A percentile compares a stretch with the other conserved stretches of the same genome.
phyloP scores from a whole-genome alignment of 2,329 filamentous ascomycete genomes.

The Scopulariopsis brevicaulis region DNA sequence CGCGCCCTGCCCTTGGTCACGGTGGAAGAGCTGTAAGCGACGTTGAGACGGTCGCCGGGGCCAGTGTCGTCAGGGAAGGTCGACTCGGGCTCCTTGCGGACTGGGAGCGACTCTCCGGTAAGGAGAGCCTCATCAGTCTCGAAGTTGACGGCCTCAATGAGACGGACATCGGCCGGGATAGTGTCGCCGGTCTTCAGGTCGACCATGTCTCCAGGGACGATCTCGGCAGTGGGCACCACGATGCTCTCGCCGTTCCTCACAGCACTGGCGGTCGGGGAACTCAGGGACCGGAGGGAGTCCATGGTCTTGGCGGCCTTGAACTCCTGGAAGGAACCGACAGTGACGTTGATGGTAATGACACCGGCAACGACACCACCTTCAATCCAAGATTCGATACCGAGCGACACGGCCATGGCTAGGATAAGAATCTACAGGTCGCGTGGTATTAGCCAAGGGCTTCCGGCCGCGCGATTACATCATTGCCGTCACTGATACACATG shows the following conservation, averaged over 20 bases:
- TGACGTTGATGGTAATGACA: conserved; percentile 46
- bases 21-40: conserved; percentile 51
- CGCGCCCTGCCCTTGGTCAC: conserved; percentile 49
- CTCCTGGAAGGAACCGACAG: conserved; percentile 36
- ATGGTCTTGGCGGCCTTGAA: conserved; percentile 36
- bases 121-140: conserved; percentile 57
- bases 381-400: conserved; percentile 46
- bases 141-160: conserved; percentile 50
- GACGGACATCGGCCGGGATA: conserved; percentile 47
- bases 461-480: background rate
- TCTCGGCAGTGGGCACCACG: conserved; percentile 24
- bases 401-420: conserved; percentile 44
- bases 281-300: conserved; percentile 31
- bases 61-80: conserved; percentile 29
- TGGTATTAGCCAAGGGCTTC: background rate
- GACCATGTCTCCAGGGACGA: conserved; percentile 48
- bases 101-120: conserved; percentile 52
- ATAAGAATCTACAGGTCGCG: conserved; percentile 30
- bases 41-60: conserved; percentile 48
- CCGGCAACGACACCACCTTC: conserved; percentile 47
- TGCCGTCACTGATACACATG: background rate
- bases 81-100: conserved; percentile 36
- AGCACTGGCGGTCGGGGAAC: conserved; percentile 29
- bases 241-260: conserved; percentile 27
- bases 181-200: conserved; percentile 44